These are phyloP conservation scores for Dichotomopilus funicola DNA, from an alignment of 2,329 filamentous ascomycete genomes.

Conservation along the genomic window DNA sequence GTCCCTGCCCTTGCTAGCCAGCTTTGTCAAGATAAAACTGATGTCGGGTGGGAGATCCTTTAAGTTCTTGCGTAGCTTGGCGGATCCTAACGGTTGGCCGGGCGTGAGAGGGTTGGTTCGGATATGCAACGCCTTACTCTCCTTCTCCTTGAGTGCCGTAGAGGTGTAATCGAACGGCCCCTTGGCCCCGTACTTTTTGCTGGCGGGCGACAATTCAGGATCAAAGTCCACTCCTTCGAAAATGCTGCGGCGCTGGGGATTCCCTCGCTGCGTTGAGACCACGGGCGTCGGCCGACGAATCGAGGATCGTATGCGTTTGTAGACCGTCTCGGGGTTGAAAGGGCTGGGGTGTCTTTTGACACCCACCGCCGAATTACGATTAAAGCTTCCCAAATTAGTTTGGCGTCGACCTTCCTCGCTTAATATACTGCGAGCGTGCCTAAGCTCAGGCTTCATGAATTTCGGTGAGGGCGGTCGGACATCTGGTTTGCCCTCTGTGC, in stretches of 20 bases:
- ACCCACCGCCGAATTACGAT: slow-evolving; percentile 22
- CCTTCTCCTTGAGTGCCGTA: slow-evolving; percentile 27
- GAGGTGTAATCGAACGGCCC: slow-evolving; percentile 46
- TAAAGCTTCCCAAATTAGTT: slow-evolving; percentile 27
- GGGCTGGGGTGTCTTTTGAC: slow-evolving; percentile 50
- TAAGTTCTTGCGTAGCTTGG: slow-evolving; percentile 34
- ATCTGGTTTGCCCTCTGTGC: slow-evolving; percentile 6
- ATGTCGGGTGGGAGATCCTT: slow-evolving; percentile 33
- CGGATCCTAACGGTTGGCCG: slow-evolving; percentile 39
- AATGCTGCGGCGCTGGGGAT: slow-evolving; percentile 37
- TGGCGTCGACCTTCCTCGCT: slow-evolving; percentile 34
- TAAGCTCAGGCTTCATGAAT: slow-evolving; percentile 55
- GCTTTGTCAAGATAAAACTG: slow-evolving; percentile 33
- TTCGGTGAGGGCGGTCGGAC: slow-evolving; percentile 27
- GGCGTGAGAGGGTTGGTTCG: slow-evolving; percentile 37
- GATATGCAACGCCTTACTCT: slow-evolving; percentile 26
- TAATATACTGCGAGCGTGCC: slow-evolving; percentile 50
- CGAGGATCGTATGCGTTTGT: slow-evolving; percentile 50
- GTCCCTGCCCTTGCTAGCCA: slow-evolving; percentile 30
- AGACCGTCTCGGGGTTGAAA: slow-evolving; percentile 52
- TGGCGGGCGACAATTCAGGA: slow-evolving; percentile 45
- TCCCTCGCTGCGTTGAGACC: slow-evolving; percentile 20
- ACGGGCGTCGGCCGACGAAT: slow-evolving; percentile 28
- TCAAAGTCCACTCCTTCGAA: slow-evolving; percentile 52
- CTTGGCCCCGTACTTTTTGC: slow-evolving; percentile 52